Base-by-base conservation (phyloP, 805 yeast species). In the Scheffersomyces stipitis region DNA sequence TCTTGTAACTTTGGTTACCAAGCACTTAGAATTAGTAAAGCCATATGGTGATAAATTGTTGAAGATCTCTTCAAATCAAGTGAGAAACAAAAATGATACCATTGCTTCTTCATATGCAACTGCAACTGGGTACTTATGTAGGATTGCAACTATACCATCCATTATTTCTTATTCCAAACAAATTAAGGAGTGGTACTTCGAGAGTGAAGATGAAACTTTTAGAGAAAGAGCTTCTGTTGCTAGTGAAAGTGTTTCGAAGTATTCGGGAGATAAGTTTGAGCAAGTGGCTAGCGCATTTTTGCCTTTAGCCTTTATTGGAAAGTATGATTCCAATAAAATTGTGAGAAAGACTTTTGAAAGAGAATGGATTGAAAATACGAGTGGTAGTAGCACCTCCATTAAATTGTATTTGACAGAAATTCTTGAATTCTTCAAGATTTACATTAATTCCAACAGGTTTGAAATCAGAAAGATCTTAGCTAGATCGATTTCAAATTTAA, bases 281-380 rank as follows among this genome's bases (percentile, higher is more conserved):
- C 60, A 75, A 1, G 73, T 83, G 9, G 73, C 86, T 0, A 59
- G 80, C 13, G 75, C 80, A 1, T 82, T 85, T 42, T 64, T 90
- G 41, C 97, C 98, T 0, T 60, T 91, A 37, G 76, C 88, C 0
- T 91, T 79, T 54, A 64, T 91, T 40, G 97, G 87, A 1, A 80
- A 78, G 44, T 81, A 83, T 51, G 95, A 87, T 52, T 52, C 71
- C 1, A 73, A 66, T 12, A 59, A 66, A 14, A 64, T 63, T 1
- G 78, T 80, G 1, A 51, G 69, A 1, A 58, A 58, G 2, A 54
- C 62, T 3, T 90, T 83, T 52, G 78, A 72, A 8, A 69, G 69
- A 22, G 83, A 77, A 30, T 91, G 97, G 96, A 67, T 74, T 7
- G 95, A 86, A 48, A 77, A 80, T 34, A 77, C 91, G 3, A 73